Conservation (phyloP, 2,329 filamentous ascomycete genomes). For the Penicillium sp. region DNA sequence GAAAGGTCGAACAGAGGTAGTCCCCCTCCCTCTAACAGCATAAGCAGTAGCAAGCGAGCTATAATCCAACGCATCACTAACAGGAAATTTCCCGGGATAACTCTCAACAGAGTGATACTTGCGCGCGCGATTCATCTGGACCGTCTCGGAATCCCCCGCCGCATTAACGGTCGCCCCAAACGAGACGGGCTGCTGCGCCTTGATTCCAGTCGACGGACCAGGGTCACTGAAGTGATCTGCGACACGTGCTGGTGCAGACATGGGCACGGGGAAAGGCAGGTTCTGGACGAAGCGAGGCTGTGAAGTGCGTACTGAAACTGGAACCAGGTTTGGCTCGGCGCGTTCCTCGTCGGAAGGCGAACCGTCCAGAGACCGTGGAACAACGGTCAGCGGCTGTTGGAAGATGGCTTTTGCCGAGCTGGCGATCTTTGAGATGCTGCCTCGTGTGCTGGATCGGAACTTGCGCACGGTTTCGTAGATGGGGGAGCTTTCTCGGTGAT, state of each 20-base stretch:
- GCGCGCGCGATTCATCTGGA: conserved; percentile 15
- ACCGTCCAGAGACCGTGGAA: not conserved
- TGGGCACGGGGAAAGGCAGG: not conserved
- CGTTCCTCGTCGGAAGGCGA: not conserved
- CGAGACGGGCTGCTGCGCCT: not conserved
- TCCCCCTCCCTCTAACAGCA: conserved; percentile 25
- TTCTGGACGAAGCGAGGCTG: not conserved
- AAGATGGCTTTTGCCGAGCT: conserved; percentile 1
- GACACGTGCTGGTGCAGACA: not conserved
- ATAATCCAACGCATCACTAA: conserved; percentile 32
- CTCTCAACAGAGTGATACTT: conserved; percentile 30
- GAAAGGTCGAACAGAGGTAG: conserved; percentile 33
- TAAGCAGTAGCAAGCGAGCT: conserved; percentile 29
- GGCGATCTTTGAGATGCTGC: conserved; percentile 3
- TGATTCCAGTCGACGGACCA: not conserved
- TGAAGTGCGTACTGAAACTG: not conserved
- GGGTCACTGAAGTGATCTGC: conserved; percentile 10
- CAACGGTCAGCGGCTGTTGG: not conserved
- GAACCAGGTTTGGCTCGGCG: not conserved
- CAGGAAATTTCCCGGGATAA: conserved; percentile 35
- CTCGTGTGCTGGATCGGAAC: not conserved
- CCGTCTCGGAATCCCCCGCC: conserved; percentile 2
- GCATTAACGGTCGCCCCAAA: conserved; percentile 12
- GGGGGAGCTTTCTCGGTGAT: not conserved
- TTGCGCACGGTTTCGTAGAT: conserved; percentile 14